A percentile compares a stretch with the other conserved stretches of the same genome.
phyloP scores from a whole-genome alignment of 768 basidiomycete species.

The Mycena galericulata region DNA sequence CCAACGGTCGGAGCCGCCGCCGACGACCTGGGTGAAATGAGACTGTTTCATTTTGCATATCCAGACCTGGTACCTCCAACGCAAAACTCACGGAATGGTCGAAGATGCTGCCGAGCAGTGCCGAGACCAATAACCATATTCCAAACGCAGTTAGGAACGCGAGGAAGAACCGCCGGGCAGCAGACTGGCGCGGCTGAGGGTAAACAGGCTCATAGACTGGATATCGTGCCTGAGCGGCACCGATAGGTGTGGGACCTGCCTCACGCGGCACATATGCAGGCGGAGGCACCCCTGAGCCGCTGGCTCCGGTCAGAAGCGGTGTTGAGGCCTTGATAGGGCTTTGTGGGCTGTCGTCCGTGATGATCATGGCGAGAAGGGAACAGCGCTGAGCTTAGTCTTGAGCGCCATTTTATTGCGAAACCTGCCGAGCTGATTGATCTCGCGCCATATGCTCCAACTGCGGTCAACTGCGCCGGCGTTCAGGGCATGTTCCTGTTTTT shows the following conservation, averaged over 20 bases:
- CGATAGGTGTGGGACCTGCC: constrained; percentile 7
- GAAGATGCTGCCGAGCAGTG: constrained; percentile 22
- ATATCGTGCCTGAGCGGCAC: constrained; percentile 8
- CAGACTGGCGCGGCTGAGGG: constrained; percentile 10
- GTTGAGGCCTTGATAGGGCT: constrained; percentile 24
- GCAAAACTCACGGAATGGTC: constrained; percentile 8
- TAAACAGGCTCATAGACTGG: constrained; percentile 18
- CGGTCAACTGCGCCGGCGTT: constrained; percentile 18
- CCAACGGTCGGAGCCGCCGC: neutral
- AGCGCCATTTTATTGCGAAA: constrained; percentile 21
- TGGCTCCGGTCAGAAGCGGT: constrained; percentile 22
- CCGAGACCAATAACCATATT: constrained; percentile 24
- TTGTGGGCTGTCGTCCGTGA: constrained; percentile 18
- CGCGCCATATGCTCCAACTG: constrained; percentile 21
- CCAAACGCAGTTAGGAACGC: constrained; percentile 30
- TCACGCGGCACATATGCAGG: constrained; percentile 27
- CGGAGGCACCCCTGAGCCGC: constrained; percentile 17
- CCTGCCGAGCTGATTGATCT: constrained; percentile 8
- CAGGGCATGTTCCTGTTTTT: too few species aligned
- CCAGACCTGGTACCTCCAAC: too few species aligned
- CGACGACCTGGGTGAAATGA: too few species aligned
- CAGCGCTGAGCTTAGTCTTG: too few species aligned
- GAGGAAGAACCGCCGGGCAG: constrained; percentile 23
- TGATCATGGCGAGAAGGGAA: constrained; percentile 30
- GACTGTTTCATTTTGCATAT: too few species aligned